Conservation (phyloP, 257 asterid genomes). For the Thymus mandschuricus region DNA sequence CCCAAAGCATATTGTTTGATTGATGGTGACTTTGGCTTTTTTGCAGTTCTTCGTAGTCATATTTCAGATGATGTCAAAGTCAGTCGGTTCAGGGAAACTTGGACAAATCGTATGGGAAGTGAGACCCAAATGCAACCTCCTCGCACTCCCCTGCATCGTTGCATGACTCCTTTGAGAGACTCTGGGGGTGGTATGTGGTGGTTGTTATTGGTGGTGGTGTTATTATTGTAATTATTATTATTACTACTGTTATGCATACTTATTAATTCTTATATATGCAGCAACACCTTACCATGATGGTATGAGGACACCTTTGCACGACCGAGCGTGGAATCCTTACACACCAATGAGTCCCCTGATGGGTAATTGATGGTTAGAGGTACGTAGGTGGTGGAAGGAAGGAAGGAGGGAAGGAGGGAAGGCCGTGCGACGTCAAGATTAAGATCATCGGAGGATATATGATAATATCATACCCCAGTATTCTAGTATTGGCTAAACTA, state of each 20-base stretch:
- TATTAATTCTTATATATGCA: constrained; percentile 35
- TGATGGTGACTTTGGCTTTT: constrained; percentile 1
- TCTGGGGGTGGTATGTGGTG: constrained; percentile 48
- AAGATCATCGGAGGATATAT: too few species aligned
- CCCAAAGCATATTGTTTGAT: not conserved
- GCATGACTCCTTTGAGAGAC: constrained; percentile 96
- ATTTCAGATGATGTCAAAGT: constrained; percentile 76
- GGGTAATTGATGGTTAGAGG: too few species aligned
- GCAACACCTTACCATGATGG: constrained; percentile 93
- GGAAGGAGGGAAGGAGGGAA: too few species aligned
- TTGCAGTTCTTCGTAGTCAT: constrained; percentile 77
- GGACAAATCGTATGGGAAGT: constrained; percentile 82
- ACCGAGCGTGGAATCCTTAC: constrained; percentile 93
- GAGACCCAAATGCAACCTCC: constrained; percentile 96
- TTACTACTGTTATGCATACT: too few species aligned
- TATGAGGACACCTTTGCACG: constrained; percentile 97
- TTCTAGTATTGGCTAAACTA: too few species aligned
- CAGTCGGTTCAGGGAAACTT: constrained; percentile 75
- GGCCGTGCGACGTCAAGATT: too few species aligned
- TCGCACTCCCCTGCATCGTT: constrained; percentile 90
- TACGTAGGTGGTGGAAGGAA: too few species aligned
- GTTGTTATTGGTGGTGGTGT: too few species aligned
- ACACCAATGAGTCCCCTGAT: not conserved
- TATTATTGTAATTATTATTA: not conserved
- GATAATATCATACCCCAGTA: too few species aligned